phyloP scores from a whole-genome alignment of 139 green algal species.

The Mychonastes homosphaera region DNA sequence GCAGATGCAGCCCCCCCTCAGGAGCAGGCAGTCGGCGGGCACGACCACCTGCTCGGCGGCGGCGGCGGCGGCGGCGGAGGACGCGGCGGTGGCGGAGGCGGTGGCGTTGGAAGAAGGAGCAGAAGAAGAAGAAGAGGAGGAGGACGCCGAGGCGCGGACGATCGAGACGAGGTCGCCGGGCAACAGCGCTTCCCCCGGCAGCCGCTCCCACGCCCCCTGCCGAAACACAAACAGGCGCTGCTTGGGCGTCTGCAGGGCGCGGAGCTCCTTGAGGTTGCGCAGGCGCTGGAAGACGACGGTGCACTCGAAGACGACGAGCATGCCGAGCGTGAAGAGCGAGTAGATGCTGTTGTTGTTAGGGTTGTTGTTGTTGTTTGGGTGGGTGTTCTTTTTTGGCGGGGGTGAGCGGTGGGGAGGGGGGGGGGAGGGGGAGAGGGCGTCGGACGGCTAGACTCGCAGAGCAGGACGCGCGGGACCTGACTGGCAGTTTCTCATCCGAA shows the following conservation, averaged over 20 bases:
- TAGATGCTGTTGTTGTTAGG: constrained; percentile 68
- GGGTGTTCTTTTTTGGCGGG: neutral
- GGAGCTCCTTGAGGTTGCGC: constrained; percentile 79
- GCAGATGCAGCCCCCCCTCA: constrained; percentile 82
- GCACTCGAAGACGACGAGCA: constrained; percentile 96
- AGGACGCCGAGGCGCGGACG: constrained; percentile 28
- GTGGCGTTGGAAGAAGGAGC: neutral
- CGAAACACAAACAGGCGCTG: constrained; percentile 45
- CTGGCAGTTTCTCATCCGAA: no score
- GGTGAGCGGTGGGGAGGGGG: neutral
- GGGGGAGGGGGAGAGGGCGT: no score
- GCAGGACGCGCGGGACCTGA: no score
- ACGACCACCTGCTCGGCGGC: no score
- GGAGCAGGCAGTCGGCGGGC: constrained; percentile 84
- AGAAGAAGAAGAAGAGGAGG: no score
- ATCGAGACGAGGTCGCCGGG: constrained; percentile 94
- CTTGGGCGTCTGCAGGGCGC: constrained; percentile 64
- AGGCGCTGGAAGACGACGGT: constrained; percentile 84
- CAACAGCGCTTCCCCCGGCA: constrained; percentile 70
- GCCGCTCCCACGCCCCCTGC: constrained; percentile 10
- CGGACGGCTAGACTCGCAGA: no score
- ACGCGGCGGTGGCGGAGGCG: neutral
- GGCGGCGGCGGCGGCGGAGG: neutral
- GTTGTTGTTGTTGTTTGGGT: neutral
- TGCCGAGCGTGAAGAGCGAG: constrained; percentile 95